These are phyloP conservation scores for Clavispora santaluciae DNA, from an alignment of 805 yeast genomes.

Conservation along the genomic window DNA sequence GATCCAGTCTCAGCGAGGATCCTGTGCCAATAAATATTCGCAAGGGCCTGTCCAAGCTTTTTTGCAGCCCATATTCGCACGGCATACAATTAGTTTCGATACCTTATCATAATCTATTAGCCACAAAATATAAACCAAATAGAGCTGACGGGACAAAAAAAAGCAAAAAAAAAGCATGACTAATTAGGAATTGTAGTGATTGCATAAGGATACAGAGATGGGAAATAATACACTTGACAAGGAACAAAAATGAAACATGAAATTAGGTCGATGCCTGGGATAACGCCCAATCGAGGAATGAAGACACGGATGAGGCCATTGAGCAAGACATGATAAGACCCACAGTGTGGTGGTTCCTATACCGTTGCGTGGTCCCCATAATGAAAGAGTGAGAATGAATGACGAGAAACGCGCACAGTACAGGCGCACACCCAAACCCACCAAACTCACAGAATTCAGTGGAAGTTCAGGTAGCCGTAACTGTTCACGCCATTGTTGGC, in stretches of 20 bases:
- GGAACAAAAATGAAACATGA: conserved; percentile 1
- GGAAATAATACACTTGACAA: conserved; percentile 3
- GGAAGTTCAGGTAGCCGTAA: conserved; percentile 34
- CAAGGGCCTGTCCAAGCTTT: neutral
- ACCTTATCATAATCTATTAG: neutral
- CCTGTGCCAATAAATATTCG: neutral
- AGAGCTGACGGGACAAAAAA: neutral
- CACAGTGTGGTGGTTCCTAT: too few relatives aligned
- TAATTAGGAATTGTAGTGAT: neutral
- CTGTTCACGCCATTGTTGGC: conserved; percentile 24
- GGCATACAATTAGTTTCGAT: neutral
- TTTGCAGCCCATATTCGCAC: neutral
- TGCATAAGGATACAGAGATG: conserved; percentile 1
- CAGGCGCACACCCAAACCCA: conserved; percentile 4
- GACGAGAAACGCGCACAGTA: conserved; percentile 2
- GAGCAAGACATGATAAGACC: too few relatives aligned
- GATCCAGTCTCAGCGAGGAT: too few relatives aligned
- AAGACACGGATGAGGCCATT: conserved; percentile 4
- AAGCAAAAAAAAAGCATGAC: neutral
- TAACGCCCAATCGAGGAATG: conserved; percentile 1
- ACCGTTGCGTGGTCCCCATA: conserved; percentile 9
- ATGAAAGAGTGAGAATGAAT: conserved; percentile 6
- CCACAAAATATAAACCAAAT: neutral
- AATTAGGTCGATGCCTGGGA: conserved; percentile 1
- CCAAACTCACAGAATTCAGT: conserved; percentile 9